Percentiles rank a stretch among this genome's conserved stretches.
Conservation (phyloP, 352 stramenopile species). For the Phytopythium litorale region DNA sequence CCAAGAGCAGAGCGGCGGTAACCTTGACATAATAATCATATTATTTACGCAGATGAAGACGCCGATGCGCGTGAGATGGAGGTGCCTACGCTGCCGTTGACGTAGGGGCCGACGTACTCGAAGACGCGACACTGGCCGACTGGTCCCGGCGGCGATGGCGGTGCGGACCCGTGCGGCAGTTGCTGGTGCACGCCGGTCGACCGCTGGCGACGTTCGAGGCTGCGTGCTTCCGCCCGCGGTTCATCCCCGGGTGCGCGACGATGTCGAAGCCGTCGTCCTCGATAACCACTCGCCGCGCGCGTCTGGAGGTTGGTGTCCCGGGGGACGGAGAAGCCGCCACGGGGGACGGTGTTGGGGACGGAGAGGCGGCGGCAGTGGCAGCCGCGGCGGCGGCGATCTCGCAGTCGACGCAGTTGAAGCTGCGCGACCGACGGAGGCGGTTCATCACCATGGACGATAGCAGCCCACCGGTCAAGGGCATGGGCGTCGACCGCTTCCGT, state of each 20-base stretch:
- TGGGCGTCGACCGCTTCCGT: constrained; percentile 9
- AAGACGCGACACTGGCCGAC: background rate
- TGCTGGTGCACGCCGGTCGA: constrained; percentile 2
- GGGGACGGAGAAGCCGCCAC: background rate
- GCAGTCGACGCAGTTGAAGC: constrained; percentile 19
- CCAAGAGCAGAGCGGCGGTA: background rate
- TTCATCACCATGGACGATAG: constrained; percentile 19
- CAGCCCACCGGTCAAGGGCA: constrained; percentile 7
- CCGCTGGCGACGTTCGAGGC: background rate
- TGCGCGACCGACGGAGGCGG: constrained; percentile 23
- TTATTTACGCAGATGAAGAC: constrained; percentile 25
- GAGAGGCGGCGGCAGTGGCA: background rate
- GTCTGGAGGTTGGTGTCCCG: background rate
- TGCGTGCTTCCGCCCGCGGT: constrained; percentile 1
- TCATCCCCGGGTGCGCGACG: constrained; percentile 6
- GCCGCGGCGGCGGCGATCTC: background rate
- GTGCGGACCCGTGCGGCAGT: constrained; percentile 5
- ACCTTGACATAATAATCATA: constrained; percentile 21
- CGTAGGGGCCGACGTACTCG: background rate
- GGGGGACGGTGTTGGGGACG: background rate
- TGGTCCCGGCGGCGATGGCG: background rate
- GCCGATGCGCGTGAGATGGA: background rate
- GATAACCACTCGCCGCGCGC: background rate
- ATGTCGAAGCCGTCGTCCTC: constrained; percentile 9
- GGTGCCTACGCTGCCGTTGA: constrained; percentile 6